Conservation (phyloP, 2,329 filamentous ascomycete species). For the Penicillium sp. region DNA sequence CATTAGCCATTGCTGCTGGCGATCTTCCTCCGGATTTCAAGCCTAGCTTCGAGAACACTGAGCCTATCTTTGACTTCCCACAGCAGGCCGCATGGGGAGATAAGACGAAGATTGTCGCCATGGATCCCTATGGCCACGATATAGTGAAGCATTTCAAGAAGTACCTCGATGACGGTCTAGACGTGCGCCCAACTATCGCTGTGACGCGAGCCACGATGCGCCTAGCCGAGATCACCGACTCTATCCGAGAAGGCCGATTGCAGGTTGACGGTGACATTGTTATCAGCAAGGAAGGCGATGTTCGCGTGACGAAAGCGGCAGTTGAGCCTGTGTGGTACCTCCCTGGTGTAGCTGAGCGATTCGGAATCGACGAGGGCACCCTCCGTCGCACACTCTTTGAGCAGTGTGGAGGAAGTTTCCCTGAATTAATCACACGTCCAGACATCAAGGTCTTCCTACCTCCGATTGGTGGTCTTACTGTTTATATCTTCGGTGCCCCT, state of each 20-base stretch:
- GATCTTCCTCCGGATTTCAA: slow-evolving; percentile 81
- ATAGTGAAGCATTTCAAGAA: slow-evolving; percentile 77
- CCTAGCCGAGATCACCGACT: slow-evolving; percentile 87
- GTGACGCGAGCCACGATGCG: slow-evolving; percentile 94
- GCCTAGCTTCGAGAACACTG: slow-evolving; percentile 78
- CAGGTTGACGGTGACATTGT: slow-evolving; percentile 84
- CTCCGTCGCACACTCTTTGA: slow-evolving; percentile 88
- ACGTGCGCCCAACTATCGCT: slow-evolving; percentile 87
- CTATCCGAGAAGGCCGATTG: slow-evolving; percentile 75
- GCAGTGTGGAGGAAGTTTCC: slow-evolving; percentile 92
- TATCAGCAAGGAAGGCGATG: slow-evolving; percentile 76
- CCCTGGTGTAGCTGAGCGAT: slow-evolving; percentile 84
- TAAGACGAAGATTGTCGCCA: slow-evolving; percentile 93
- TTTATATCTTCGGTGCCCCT: slow-evolving; percentile 95
- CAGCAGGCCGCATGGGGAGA: slow-evolving; percentile 89
- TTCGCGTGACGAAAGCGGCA: slow-evolving; percentile 93
- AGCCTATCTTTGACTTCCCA: slow-evolving; percentile 83
- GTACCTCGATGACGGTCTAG: slow-evolving; percentile 67
- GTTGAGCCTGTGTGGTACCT: slow-evolving; percentile 94
- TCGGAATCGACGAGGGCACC: slow-evolving; percentile 86
- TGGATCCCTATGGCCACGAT: slow-evolving; percentile 92
- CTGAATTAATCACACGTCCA: slow-evolving; percentile 88
- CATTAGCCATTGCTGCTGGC: slow-evolving; percentile 86
- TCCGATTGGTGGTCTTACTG: slow-evolving; percentile 91
- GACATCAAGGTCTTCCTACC: slow-evolving; percentile 96